Evolutionary conservation across 2,329 filamentous ascomycete species (phyloP).

Genomic region (Cercospora zeina): DNA sequence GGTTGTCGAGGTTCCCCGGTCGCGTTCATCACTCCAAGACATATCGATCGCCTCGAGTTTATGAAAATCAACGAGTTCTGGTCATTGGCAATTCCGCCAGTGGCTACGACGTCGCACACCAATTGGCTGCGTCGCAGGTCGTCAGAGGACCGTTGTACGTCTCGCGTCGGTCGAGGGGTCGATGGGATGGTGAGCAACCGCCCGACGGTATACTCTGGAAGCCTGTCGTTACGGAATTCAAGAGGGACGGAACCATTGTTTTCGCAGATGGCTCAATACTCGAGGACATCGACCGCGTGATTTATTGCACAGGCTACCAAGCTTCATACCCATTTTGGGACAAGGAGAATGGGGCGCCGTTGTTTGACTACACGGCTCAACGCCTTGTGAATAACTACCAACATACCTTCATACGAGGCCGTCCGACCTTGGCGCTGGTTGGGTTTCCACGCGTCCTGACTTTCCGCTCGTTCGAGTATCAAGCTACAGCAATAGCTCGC

Average conservation of each 20-base stretch:
- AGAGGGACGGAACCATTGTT: slow-evolving; percentile 28
- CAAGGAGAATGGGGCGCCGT: slow-evolving; percentile 44
- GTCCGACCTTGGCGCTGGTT: slow-evolving; percentile 53
- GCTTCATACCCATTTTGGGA: slow-evolving; percentile 56
- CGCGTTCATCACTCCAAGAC: slow-evolving; percentile 50
- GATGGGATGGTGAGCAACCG: slow-evolving; percentile 55
- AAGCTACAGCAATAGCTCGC: slow-evolving; percentile 56
- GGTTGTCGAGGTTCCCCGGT: slow-evolving; percentile 56
- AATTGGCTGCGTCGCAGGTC: slow-evolving; percentile 27
- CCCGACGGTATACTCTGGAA: slow-evolving; percentile 56
- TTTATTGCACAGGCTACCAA: slow-evolving; percentile 43
- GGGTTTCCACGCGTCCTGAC: slow-evolving; percentile 56
- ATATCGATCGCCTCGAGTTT: slow-evolving; percentile 32
- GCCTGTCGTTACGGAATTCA: slow-evolving; percentile 52
- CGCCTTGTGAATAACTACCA: slow-evolving; percentile 52
- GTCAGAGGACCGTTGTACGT: slow-evolving; percentile 51
- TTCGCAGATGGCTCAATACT: slow-evolving; percentile 36
- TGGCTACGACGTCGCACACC: slow-evolving; percentile 38
- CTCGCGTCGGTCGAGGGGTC: slow-evolving; percentile 52
- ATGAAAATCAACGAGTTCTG: slow-evolving; percentile 31
- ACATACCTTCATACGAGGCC: slow-evolving; percentile 56
- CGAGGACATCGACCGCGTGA: slow-evolving; percentile 34
- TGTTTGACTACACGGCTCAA: slow-evolving; percentile 54
- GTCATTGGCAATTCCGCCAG: slow-evolving; percentile 40
- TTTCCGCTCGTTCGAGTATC: slow-evolving; percentile 59